phyloP scores from a whole-genome alignment of 2,329 filamentous ascomycete genomes.

The Colletotrichum agaves region DNA sequence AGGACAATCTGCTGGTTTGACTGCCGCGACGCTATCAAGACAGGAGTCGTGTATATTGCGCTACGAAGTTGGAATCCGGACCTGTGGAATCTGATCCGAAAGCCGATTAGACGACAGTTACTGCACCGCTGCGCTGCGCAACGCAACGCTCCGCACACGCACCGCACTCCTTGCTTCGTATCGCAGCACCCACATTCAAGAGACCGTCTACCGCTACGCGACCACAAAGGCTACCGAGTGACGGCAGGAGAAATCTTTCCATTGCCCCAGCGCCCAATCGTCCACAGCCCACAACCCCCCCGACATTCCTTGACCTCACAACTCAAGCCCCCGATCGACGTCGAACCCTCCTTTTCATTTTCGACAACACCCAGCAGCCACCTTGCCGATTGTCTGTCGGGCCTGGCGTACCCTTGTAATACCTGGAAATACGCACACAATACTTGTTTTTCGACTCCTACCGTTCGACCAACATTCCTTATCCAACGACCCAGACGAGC shows the following conservation, averaged over 20 bases:
- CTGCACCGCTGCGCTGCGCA: conserved; percentile 7
- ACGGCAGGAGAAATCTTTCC: conserved; percentile 37
- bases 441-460: conserved; percentile 22
- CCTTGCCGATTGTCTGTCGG: conserved; percentile 22
- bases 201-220: conserved; percentile 35
- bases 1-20: conserved; percentile 25
- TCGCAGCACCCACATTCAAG: conserved; percentile 35
- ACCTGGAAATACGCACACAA: conserved; percentile 33
- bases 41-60: conserved; percentile 4
- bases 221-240: conserved; percentile 36
- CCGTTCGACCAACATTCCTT: conserved; percentile 37
- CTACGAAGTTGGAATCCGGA: conserved; percentile 9
- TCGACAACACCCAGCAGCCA: conserved; percentile 31
- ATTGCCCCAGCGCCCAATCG: conserved; percentile 30
- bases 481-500: conserved; percentile 8
- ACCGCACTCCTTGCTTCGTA: conserved; percentile 22
- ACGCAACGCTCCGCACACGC: conserved; percentile 11
- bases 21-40: background rate
- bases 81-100: conserved; percentile 32
- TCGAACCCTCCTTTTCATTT: conserved; percentile 36
- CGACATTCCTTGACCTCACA: conserved; percentile 40
- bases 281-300: conserved; percentile 35
- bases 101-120: conserved; percentile 21
- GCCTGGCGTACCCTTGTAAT: conserved; percentile 39
- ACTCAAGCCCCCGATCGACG: conserved; percentile 27